Base-by-base conservation (phyloP, 2,329 filamentous ascomycete genomes). In the Scopulariopsis brevicaulis region DNA sequence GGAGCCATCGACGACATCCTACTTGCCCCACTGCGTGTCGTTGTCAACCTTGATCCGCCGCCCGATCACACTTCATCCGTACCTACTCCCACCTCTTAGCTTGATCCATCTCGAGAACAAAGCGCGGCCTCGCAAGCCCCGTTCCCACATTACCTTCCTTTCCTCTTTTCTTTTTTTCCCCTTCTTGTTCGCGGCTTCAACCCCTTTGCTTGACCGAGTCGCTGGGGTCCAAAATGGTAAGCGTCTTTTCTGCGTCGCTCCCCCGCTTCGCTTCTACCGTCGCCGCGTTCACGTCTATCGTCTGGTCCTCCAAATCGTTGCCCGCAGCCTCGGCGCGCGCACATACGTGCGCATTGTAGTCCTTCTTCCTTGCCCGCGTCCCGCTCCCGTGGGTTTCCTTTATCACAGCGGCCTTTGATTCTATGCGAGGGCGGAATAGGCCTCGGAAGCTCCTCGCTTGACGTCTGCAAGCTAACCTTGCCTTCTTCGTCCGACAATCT, bases 151-250 rank as follows among this genome's bases (percentile, higher is more conserved):
- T 32, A 40, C n/a, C 53, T 57, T 46, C 35, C 56, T 40, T 34
- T 43, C 40, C 15, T 25, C 2, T 55, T 46, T 58, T 56, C 54
- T 46, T 34, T 25, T 15, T 54, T 34, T 52, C 50, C 52, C 25
- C 37, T 25, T 40, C 4, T 43, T 40, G 32, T 48, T 54, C 51
- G 22, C 20, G 51, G 53, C 55, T 32, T 53, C 52, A 43, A 25
- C 60, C 53, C 48, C 40, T n/a, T 55, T 59, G 46, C 62, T 32
- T 68, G 53, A 53, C 55, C 34, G 25, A 37, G 56, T 56, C n/a
- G 32, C 37, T 28, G 37, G 28, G 28, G 50, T 56, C 40, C 43
- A 35, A 46, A 56, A 56, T 56, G 55, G 55, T 56, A 56, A 51
- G 55, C 12, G 40, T 25, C 22, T 51, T 56, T 28, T 37, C 24